Conservation (phyloP, 495 filamentous ascomycete species). For the Tuber brumale region DNA sequence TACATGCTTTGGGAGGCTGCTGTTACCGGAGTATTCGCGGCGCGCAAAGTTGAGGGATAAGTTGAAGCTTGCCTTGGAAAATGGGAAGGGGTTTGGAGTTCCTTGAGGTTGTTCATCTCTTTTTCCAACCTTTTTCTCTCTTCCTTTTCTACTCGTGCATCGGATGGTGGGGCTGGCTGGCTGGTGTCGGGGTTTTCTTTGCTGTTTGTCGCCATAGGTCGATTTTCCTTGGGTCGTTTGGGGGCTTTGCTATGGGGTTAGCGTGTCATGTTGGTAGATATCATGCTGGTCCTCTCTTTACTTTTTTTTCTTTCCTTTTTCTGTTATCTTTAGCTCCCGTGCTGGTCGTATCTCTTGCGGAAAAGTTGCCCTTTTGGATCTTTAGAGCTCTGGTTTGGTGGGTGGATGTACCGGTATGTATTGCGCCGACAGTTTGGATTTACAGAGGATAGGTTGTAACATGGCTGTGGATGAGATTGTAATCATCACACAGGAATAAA, state of each 20-base stretch:
- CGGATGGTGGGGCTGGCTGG: not conserved
- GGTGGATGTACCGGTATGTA: not conserved
- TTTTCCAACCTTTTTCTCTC: not conserved
- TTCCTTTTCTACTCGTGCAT: not conserved
- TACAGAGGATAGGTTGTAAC: not conserved
- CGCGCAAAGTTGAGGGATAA: slow-evolving; percentile 64
- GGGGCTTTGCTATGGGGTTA: not conserved
- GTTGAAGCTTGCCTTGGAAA: slow-evolving; percentile 73
- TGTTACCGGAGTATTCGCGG: slow-evolving; percentile 74
- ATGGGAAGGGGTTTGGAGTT: slow-evolving; percentile 88
- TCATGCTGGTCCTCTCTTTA: not conserved
- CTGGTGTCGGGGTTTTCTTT: not conserved
- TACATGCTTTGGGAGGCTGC: slow-evolving; percentile 82
- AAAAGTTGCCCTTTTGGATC: not conserved
- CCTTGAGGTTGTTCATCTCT: slow-evolving; percentile 42
- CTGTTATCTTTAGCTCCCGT: not conserved
- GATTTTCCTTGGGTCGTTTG: not conserved
- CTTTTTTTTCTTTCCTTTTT: not conserved
- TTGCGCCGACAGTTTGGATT: not conserved
- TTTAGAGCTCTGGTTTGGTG: not conserved
- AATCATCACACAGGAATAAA: not conserved
- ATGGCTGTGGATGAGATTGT: not conserved
- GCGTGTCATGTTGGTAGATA: not conserved
- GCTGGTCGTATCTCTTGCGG: not conserved
- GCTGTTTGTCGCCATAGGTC: not conserved